A percentile compares a stretch with the other conserved stretches of the same genome.
Evolutionary conservation across 805 yeast genomes (phyloP).

Genomic region (Clavispora carvajalis): DNA sequence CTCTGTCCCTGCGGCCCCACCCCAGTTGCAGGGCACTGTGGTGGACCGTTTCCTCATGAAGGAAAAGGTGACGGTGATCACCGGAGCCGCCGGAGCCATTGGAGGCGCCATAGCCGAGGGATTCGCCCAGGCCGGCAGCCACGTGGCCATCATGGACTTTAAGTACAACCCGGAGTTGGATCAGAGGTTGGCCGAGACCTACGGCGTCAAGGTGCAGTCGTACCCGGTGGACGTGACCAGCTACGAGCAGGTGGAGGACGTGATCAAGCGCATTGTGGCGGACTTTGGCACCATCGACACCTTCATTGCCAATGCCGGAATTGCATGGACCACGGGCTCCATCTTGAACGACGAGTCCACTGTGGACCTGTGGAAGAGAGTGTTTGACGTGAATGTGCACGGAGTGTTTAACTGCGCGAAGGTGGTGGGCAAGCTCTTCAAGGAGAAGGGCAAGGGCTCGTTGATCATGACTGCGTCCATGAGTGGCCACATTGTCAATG

Average conservation of each 20-base stretch:
- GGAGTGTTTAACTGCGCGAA: slow-evolving; percentile 52
- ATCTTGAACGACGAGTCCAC: slow-evolving; percentile 40
- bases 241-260: slow-evolving; percentile 42
- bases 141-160: slow-evolving; percentile 40
- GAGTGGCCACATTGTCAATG: slow-evolving; percentile 83
- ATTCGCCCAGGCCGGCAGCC: slow-evolving; percentile 60
- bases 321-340: slow-evolving; percentile 43
- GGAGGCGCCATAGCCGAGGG: slow-evolving; percentile 25
- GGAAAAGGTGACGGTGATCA: slow-evolving; percentile 24
- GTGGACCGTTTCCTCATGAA: slow-evolving; percentile 14
- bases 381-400: slow-evolving; percentile 46
- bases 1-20: slow-evolving; percentile 13
- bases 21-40: slow-evolving; percentile 11
- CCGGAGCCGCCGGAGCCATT: slow-evolving; percentile 29
- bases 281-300: slow-evolving; percentile 81
- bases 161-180: slow-evolving; percentile 25
- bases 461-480: slow-evolving; percentile 82
- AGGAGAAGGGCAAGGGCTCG: slow-evolving; percentile 69
- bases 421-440: slow-evolving; percentile 66
- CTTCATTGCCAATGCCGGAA: slow-evolving; percentile 86
- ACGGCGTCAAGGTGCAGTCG: slow-evolving; percentile 59
- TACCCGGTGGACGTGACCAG: slow-evolving; percentile 57
- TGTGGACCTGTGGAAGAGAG: slow-evolving; percentile 61
- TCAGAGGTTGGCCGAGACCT: slow-evolving; percentile 32
- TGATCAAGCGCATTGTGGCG: slow-evolving; percentile 45